phyloP scores from a whole-genome alignment of 208 protist genomes.

The Angomonas desouzai region DNA sequence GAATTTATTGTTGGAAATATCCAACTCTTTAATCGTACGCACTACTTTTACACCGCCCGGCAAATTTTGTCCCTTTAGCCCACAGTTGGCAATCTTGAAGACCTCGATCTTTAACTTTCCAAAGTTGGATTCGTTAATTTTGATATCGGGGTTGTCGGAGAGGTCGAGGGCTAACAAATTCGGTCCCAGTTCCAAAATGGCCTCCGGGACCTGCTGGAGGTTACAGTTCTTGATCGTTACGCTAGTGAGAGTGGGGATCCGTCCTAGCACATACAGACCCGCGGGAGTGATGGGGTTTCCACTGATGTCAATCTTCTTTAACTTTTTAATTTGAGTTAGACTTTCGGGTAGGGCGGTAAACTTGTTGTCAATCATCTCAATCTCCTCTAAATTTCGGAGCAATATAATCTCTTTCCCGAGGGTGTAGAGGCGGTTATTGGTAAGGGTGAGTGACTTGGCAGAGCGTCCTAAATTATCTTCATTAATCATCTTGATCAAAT shows the following conservation, averaged over 20 bases:
- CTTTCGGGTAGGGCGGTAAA: conserved; percentile 69
- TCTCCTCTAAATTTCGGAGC: conserved; percentile 62
- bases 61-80: conserved; percentile 45
- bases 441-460: conserved; percentile 63
- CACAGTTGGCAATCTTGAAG: conserved; percentile 66
- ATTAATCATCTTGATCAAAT: conserved; percentile 64
- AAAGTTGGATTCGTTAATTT: conserved; percentile 42
- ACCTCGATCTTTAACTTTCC: conserved; percentile 35
- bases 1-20: conserved; percentile 78
- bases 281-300: conserved; percentile 53
- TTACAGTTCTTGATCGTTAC: conserved; percentile 54
- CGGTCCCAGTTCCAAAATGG: conserved; percentile 37
- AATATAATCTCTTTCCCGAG: conserved; percentile 73
- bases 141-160: conserved; percentile 61
- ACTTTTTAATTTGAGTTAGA: conserved; percentile 42
- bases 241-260: conserved; percentile 38
- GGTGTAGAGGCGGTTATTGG: conserved; percentile 74
- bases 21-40: conserved; percentile 39
- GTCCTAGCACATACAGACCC: conserved; percentile 49
- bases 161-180: conserved; percentile 56
- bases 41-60: conserved; percentile 51
- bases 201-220: conserved; percentile 38
- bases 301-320: conserved; percentile 63
- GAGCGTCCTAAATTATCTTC: conserved; percentile 61
- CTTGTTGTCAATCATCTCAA: conserved; percentile 71